Evolutionary conservation across 495 filamentous ascomycete species (phyloP).

Genomic region (Penicillium verhagenii): DNA sequence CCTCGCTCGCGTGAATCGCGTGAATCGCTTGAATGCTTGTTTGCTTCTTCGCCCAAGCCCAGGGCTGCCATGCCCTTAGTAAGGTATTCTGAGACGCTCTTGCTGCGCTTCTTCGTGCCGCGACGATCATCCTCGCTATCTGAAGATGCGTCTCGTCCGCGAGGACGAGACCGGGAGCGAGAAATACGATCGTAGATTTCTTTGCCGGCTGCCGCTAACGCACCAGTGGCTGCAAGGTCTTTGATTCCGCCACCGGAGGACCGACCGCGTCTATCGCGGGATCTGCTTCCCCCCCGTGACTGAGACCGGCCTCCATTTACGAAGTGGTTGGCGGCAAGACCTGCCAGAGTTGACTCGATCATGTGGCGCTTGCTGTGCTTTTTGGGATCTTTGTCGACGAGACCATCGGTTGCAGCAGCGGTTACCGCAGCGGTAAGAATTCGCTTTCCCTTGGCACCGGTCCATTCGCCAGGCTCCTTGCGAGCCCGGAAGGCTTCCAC

Average conservation of each 20-base stretch:
- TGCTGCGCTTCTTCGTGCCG: constrained; percentile 48
- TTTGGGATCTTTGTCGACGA: constrained; percentile 69
- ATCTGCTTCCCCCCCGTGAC: constrained; percentile 37
- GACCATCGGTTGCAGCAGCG: constrained; percentile 79
- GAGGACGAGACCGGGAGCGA: constrained; percentile 61
- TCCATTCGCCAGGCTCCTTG: constrained; percentile 82
- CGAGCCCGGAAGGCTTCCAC: constrained; percentile 84
- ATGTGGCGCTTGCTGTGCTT: constrained; percentile 66
- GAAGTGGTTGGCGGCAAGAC: constrained; percentile 76
- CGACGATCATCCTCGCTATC: constrained; percentile 41
- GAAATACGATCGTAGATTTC: constrained; percentile 63
- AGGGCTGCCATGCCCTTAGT: constrained; percentile 54
- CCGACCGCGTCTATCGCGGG: constrained; percentile 37
- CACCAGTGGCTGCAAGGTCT: constrained; percentile 69
- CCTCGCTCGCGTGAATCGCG: constrained; percentile 27
- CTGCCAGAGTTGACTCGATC: constrained; percentile 78
- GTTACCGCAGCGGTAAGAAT: constrained; percentile 83
- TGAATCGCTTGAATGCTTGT: constrained; percentile 22
- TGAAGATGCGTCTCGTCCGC: constrained; percentile 44
- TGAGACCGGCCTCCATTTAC: constrained; percentile 72
- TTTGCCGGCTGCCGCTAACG: constrained; percentile 79
- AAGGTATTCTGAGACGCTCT: constrained; percentile 58
- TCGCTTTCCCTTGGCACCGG: constrained; percentile 80
- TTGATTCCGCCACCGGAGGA: constrained; percentile 50
- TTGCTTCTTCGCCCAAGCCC: constrained; percentile 45